Base-by-base conservation (phyloP, 1,284 basidiomycete genomes). In the Boletus semigastroideus region DNA sequence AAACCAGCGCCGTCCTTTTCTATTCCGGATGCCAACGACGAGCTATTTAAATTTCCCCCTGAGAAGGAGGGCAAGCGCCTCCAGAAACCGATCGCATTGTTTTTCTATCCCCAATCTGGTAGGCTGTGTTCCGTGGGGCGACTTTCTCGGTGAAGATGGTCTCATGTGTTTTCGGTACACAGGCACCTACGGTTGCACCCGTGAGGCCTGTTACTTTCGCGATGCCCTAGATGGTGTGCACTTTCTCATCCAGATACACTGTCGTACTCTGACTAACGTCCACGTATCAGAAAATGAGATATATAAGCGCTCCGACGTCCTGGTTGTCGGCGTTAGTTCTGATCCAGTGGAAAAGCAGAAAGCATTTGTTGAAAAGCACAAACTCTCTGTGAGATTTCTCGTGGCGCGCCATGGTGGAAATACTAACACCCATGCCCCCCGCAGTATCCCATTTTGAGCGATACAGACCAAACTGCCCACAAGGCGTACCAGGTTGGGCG, bases 161-260 rank as follows among this genome's bases (percentile, higher is more conserved):
- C 42, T 51, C 37, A 47, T 49, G 31, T 25, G 39, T 38, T 34
- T 51, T 46, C 19, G 13, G 49, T 39, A 22, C 31, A 19, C 56
- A 88, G 88, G 85, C 4, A 80, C 87, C 1, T 84, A 74, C 53
- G 87, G 86, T 5, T 92, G 90, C 67, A 92, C 87, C 10, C 84
- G 78, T 62, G 83, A 92, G 67, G 89, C 86, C 1, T 91, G 88
- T 60, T 77, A 83, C 48, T 90, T 93, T 69, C 79, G 90, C 22
- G 87, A 92, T 72, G 86, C 86, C 4, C 71, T 90, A 47, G 77
- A 75, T 45, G 79, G 86, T 86, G 50, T 55, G 76, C 63, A 14
- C 20, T n/a, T 1, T 52, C 43, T 54, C 41, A 17, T 39, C 47
- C n/a, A 31, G 34, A 45, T 14, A 37, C 37, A 43, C 39, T 38